Evolutionary conservation across 495 filamentous ascomycete genomes (phyloP).

Genomic region (Podospora didyma): DNA sequence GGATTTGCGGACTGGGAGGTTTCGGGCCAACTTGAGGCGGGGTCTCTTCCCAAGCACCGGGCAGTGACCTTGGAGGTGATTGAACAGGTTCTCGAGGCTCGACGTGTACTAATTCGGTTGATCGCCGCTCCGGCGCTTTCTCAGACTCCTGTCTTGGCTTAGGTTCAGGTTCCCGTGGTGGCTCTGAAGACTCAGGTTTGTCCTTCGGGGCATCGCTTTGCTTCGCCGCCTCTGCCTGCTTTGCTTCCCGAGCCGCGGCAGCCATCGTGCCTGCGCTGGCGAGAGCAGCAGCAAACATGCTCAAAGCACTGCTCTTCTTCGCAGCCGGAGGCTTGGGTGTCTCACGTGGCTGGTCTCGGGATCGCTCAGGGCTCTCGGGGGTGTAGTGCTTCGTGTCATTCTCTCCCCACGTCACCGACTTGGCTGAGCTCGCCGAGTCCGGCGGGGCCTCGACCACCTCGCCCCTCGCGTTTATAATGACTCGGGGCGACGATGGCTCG

Average conservation of each 20-base stretch:
- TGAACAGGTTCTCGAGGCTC: constrained; percentile 4
- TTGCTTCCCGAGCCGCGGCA: not conserved
- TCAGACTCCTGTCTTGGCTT: not conserved
- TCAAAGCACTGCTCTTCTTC: constrained; percentile 37
- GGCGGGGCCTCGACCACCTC: constrained; percentile 22
- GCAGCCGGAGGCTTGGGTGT: constrained; percentile 10
- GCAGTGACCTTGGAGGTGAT: constrained; percentile 3
- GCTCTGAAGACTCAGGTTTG: constrained; percentile 15
- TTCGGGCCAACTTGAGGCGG: constrained; percentile 28
- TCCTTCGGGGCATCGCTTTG: not conserved
- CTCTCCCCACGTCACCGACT: constrained; percentile 57
- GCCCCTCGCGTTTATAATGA: constrained; percentile 15
- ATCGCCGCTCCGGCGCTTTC: not conserved
- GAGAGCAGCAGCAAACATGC: constrained; percentile 36
- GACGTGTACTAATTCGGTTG: not conserved
- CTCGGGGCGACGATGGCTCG: not conserved
- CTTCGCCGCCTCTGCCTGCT: constrained; percentile 15
- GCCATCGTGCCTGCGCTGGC: constrained; percentile 27
- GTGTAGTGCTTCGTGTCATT: constrained; percentile 59
- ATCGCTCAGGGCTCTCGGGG: constrained; percentile 48
- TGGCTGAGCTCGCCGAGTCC: constrained; percentile 11
- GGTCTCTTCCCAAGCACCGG: constrained; percentile 15
- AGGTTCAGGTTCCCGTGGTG: constrained; percentile 1
- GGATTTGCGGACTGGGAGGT: constrained; percentile 28
- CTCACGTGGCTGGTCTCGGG: constrained; percentile 12